phyloP scores from a whole-genome alignment of 2,329 filamentous ascomycete species.

The Pyricularia sp. region DNA sequence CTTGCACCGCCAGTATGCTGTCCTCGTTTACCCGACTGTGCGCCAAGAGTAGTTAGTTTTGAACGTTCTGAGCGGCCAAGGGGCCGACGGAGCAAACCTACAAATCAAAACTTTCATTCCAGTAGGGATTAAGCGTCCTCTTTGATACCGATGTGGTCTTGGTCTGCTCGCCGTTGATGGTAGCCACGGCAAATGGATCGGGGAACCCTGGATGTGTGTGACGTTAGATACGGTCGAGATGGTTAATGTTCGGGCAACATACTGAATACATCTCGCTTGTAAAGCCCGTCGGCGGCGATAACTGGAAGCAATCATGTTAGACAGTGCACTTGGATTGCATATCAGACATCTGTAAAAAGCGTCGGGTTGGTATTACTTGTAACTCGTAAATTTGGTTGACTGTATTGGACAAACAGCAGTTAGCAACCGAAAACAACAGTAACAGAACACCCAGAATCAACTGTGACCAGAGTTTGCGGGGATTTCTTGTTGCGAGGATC shows the following conservation, averaged over 20 bases:
- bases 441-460: not conserved
- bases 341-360: slow-evolving; percentile 5
- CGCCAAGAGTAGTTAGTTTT: not conserved
- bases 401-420: slow-evolving; percentile 16
- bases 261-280: slow-evolving; percentile 99
- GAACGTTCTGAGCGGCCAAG: not conserved
- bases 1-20: slow-evolving; percentile 92
- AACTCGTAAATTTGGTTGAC: slow-evolving; percentile 78
- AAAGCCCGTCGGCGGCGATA: slow-evolving; percentile 94
- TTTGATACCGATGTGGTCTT: slow-evolving; percentile 97
- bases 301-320: slow-evolving; percentile 45
- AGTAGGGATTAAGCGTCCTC: slow-evolving; percentile 97
- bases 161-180: slow-evolving; percentile 94
- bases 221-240: slow-evolving; percentile 5
- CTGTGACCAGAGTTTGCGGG: not conserved
- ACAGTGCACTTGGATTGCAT: slow-evolving; percentile 8
- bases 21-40: slow-evolving; percentile 79
- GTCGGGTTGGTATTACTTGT: slow-evolving; percentile 54
- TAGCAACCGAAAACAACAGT: not conserved
- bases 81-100: slow-evolving; percentile 31
- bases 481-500: not conserved
- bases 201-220: slow-evolving; percentile 61
- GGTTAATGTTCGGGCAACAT: slow-evolving; percentile 29
- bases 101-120: slow-evolving; percentile 99
- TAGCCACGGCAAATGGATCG: slow-evolving; percentile 94